phyloP scores from a whole-genome alignment of 2,329 filamentous ascomycete genomes.

The Arachnopeziza araneosa region DNA sequence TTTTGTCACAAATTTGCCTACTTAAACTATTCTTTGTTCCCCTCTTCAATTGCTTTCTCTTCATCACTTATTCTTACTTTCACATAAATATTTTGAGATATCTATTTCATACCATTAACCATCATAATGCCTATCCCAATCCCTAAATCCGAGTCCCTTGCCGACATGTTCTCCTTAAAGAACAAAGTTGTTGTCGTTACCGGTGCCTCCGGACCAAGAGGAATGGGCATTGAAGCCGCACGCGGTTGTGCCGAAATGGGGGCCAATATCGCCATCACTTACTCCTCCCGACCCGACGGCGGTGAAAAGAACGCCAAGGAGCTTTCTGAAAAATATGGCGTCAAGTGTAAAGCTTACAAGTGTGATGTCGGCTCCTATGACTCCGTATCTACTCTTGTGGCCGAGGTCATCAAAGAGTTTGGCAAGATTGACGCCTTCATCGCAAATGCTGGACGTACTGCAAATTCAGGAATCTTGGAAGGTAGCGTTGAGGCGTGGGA shows the following conservation, averaged over 20 bases:
- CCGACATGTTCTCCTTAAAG: constrained; percentile 55
- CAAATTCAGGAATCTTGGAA: constrained; percentile 63
- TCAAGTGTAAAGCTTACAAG: constrained; percentile 65
- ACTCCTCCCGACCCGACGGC: constrained; percentile 54
- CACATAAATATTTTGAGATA: neutral
- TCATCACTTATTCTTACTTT: neutral
- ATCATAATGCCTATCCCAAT: constrained; percentile 50
- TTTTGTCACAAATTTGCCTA: neutral
- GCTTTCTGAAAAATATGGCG: constrained; percentile 51
- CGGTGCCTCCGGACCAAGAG: constrained; percentile 58
- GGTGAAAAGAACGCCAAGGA: constrained; percentile 62
- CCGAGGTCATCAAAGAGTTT: constrained; percentile 61
- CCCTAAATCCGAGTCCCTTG: constrained; percentile 51
- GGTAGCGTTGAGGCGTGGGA: constrained; percentile 63
- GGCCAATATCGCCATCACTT: constrained; percentile 57
- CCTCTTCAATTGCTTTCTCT: neutral
- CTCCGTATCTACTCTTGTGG: constrained; percentile 45
- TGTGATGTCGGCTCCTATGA: constrained; percentile 53
- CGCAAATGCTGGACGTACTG: constrained; percentile 66
- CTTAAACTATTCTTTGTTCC: neutral
- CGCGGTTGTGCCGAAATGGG: constrained; percentile 47
- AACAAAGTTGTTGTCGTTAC: constrained; percentile 59
- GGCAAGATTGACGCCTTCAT: constrained; percentile 63
- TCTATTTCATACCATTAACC: constrained; percentile 1
- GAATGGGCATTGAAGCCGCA: constrained; percentile 63